phyloP scores from a whole-genome alignment of 2,329 filamentous ascomycete genomes.

The Arthrobotrys iridis region DNA sequence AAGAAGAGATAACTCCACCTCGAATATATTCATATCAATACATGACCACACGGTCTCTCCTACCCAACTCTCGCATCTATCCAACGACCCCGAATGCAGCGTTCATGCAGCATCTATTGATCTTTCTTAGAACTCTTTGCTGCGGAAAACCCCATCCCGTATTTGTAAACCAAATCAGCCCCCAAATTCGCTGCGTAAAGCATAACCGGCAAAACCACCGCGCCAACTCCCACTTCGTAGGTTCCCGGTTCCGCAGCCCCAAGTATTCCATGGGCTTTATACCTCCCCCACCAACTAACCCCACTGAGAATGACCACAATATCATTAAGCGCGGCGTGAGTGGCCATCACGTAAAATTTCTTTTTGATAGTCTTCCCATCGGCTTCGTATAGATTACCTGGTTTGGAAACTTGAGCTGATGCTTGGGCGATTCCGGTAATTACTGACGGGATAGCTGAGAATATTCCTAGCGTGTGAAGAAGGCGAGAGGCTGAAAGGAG shows the following conservation, averaged over 20 bases:
- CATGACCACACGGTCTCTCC: too few relatives aligned
- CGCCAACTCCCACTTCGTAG: not conserved
- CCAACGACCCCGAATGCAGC: not conserved
- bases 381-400: conserved; percentile 33
- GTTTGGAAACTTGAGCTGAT: conserved; percentile 20
- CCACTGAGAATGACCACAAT: conserved; percentile 21
- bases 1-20: too few relatives aligned
- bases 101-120: not conserved
- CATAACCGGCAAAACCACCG: conserved; percentile 22
- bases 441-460: conserved; percentile 36
- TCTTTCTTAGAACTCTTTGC: conserved; percentile 19
- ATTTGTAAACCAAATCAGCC: conserved; percentile 50
- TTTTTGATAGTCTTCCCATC: conserved; percentile 47
- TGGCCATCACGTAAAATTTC: conserved; percentile 42
- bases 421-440: conserved; percentile 36
- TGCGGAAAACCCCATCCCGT: conserved; percentile 50
- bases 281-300: conserved; percentile 47
- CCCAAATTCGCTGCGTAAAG: conserved; percentile 46
- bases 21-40: too few relatives aligned
- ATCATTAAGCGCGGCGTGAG: conserved; percentile 40
- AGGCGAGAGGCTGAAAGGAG: conserved; percentile 41
- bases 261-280: conserved; percentile 23
- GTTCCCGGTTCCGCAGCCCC: conserved; percentile 9
- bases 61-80: too few relatives aligned
- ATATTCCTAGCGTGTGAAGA: conserved; percentile 40